Evolutionary conservation across 2,329 filamentous ascomycete genomes (phyloP), one percentile per base, ranked within the genome.

Genomic region (Kalmusia sp.): DNA sequence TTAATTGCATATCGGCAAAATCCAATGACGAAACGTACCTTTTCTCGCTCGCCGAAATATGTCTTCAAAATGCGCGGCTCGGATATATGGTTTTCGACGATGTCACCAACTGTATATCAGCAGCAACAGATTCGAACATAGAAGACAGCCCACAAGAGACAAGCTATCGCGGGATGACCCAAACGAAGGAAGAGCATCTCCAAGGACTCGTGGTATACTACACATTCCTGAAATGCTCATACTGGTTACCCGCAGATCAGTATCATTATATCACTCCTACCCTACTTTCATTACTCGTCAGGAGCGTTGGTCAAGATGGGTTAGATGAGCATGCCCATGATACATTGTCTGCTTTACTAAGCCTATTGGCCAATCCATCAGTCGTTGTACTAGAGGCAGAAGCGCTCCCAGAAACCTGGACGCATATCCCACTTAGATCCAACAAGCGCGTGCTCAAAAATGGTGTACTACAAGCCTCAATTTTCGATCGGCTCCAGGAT

Each of bases 141-240:
- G 3, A 31, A n/a, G 17, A 21, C 17, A 6, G 15, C 25, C 9
- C n/a, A 30, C 21, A 35, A 41, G 46, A 43, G 4, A 15, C 24
- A 6, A 22, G 43, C 4, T 33, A 34, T 44, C 24, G 22, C 30
- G 51, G 40, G 9, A 39, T 15, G 9, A 24, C 15, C 9, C 11
- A 19, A 8, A 30, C 52, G 30, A 28, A 43, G 27, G 53, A 59
- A 34, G 39, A 61, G 35, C 40, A 44, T 8, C 17, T 55, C 28
- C 51, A 40, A 35, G 53, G 34, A 19, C 52, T 52, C n/a, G 40
- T 47, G 24, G 54, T 59, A 1, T 68, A 66, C 49, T 46, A 72
- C 9, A 55, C 47, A 5, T 70, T 73, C 30, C 51, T 73, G 21
- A 69, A 68, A 49, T 63, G 61, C 52, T 72, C 66, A 3, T 72